A percentile compares a stretch with the other conserved stretches of the same genome.
Conservation (phyloP, 805 yeast species). For the Sugiyamaella smithiae region DNA sequence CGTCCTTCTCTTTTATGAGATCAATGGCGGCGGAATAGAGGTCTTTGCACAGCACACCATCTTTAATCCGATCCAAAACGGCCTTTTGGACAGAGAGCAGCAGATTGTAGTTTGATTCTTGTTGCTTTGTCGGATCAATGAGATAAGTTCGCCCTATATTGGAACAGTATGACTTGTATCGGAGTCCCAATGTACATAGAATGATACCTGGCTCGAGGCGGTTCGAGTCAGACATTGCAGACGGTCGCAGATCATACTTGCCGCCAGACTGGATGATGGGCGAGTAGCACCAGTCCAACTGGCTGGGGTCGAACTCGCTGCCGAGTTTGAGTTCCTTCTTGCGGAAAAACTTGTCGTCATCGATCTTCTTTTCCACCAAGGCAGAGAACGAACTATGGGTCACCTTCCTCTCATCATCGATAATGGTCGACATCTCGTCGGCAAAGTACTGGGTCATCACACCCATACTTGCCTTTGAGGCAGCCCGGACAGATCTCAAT, state of each 20-base stretch:
- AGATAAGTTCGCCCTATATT: slow-evolving; percentile 83
- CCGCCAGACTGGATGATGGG: slow-evolving; percentile 91
- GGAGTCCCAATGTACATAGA: slow-evolving; percentile 75
- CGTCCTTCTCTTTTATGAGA: slow-evolving; percentile 57
- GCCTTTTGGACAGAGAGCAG: slow-evolving; percentile 66
- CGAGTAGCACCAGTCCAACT: slow-evolving; percentile 89
- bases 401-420: slow-evolving; percentile 81
- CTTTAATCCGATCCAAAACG: slow-evolving; percentile 58
- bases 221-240: slow-evolving; percentile 70
- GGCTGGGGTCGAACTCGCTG: slow-evolving; percentile 68
- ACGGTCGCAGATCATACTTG: slow-evolving; percentile 75
- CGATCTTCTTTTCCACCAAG: slow-evolving; percentile 75
- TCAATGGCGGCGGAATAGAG: slow-evolving; percentile 64
- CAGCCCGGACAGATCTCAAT: slow-evolving; percentile 58
- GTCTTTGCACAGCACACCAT: slow-evolving; percentile 64
- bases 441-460: slow-evolving; percentile 74
- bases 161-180: slow-evolving; percentile 87
- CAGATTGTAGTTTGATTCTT: slow-evolving; percentile 77
- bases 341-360: slow-evolving; percentile 66
- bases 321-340: slow-evolving; percentile 55
- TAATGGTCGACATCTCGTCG: slow-evolving; percentile 80
- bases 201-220: slow-evolving; percentile 74
- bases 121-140: slow-evolving; percentile 80
- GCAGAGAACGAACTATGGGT: slow-evolving; percentile 72
- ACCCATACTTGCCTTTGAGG: slow-evolving; percentile 72